Conservation (phyloP, 108 stramenopile species). For the Seminavis robusta region DNA sequence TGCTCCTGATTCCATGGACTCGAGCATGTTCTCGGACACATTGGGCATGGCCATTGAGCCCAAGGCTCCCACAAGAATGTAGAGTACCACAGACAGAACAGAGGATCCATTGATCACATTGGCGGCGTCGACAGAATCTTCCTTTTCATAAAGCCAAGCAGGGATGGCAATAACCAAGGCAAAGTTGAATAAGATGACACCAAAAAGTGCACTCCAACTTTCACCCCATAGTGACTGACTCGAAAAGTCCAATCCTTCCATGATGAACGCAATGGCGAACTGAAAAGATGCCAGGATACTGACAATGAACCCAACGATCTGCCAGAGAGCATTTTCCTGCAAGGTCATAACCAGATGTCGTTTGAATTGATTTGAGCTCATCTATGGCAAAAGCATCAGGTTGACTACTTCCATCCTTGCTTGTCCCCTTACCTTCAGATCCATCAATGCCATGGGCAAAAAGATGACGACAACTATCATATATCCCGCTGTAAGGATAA, state of each 20-base stretch:
- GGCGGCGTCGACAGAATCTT: conserved; percentile 29
- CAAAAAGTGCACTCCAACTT: conserved; percentile 40
- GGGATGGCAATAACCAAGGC: conserved; percentile 64
- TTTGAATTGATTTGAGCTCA: no score
- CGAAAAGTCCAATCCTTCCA: conserved; percentile 21
- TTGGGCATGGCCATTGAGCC: conserved; percentile 51
- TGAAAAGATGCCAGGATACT: conserved; percentile 21
- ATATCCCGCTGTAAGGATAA: conserved; percentile 35
- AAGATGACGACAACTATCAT: conserved; percentile 22
- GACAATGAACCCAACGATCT: conserved; percentile 42
- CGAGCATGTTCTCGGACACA: conserved; percentile 56
- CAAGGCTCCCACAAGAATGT: conserved; percentile 47
- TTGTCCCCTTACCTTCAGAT: conserved; percentile 64
- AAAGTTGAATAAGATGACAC: conserved; percentile 61
- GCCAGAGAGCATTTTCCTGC: conserved; percentile 40
- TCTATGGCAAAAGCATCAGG: no score
- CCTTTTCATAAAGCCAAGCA: conserved; percentile 67
- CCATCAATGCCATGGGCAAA: conserved; percentile 53
- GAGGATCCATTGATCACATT: conserved; percentile 40
- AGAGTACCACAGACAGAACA: conserved; percentile 27
- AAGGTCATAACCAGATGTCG: no score
- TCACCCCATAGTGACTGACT: conserved; percentile 40
- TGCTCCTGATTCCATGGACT: conserved; percentile 45
- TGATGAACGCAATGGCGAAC: conserved; percentile 29
- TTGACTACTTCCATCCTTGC: no score